Evolutionary conservation across 371 early-diverging fungal genomes (phyloP), one percentile per base, ranked within the genome.

Genomic region (Mortierella sp.): DNA sequence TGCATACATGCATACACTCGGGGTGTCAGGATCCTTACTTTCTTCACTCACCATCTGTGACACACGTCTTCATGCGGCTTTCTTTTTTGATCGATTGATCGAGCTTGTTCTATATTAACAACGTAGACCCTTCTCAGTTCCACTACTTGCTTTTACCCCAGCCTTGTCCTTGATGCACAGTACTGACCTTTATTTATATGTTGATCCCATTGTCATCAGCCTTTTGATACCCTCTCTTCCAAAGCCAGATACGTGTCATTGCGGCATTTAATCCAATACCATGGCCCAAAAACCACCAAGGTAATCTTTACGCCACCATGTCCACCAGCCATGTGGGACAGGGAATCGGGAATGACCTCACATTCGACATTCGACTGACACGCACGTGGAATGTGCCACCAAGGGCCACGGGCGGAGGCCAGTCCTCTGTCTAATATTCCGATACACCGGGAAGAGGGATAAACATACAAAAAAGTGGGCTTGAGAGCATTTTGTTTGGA

Each of bases 381-480:
- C 39, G 43, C 60, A 60, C 60, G 60, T 60, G 60, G 60, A 60
- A 50, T 41, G 51, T 50, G 48, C 51, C 39, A 27, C 51, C 60
- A 30, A 8, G 49, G 30, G 27, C 23, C 46, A 2, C 21, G 24
- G 28, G 23, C 49, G 11, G 27, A 19, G 23, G 44, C 39, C n/a
- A 14, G 14, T 34, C 37, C 37, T 34, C 11, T 7, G 11, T 34
- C 37, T 34, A 34, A 11, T 34, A 34, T 34, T 34, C 37, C 37
- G 37, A 34, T 34, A 34, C 37, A 34, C 37, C 37, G 14, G 37
- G 4, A 34, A 7, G 37, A 34, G 37, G 37, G 37, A 34, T 4
- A 4, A 4, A 34, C 1, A 1, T 14, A 34, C 37, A 34, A 44
- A 44, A 17, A n/a, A 39, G 39, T 39, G 44, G 44, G 19, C 21